phyloP scores from a whole-genome alignment of 257 asterid species.

The Cordia subcordata region DNA sequence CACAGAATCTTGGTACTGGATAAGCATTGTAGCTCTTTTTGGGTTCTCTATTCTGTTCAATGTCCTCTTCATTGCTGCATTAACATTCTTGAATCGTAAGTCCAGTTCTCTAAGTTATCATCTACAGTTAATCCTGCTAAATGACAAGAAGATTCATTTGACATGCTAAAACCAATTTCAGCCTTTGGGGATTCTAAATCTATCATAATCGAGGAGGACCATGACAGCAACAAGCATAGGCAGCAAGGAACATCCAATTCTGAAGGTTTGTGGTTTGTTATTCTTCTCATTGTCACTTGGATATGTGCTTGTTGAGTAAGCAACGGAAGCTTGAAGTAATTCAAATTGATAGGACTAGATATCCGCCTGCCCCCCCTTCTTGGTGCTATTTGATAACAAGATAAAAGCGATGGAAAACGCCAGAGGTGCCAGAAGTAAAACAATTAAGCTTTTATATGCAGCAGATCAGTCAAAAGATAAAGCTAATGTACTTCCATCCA shows the following conservation, averaged over 20 bases:
- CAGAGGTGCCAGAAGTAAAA: too few species aligned
- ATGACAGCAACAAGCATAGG: conserved; percentile 21
- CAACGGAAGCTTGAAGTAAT: background rate
- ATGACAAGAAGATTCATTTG: conserved; percentile 3
- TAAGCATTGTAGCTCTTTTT: conserved; percentile 57
- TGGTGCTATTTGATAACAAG: too few species aligned
- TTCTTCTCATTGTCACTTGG: conserved; percentile 1
- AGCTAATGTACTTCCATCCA: too few species aligned
- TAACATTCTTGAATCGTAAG: conserved; percentile 78
- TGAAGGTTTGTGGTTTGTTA: conserved; percentile 34
- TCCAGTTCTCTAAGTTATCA: background rate
- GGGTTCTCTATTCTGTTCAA: conserved; percentile 71
- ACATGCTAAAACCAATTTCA: conserved; percentile 20
- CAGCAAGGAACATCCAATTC: conserved; percentile 12
- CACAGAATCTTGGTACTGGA: conserved; percentile 69
- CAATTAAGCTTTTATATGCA: too few species aligned
- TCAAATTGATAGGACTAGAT: background rate
- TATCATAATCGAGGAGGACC: conserved; percentile 32
- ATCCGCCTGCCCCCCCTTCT: too few species aligned
- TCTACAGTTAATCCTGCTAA: background rate
- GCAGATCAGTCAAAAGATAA: too few species aligned
- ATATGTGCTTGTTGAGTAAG: background rate
- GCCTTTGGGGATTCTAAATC: conserved; percentile 71
- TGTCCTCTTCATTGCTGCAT: conserved; percentile 55
- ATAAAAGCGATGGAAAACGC: too few species aligned